Conservation (phyloP, 1,139 yeast genomes). For the Casaregolazyma lundiana region DNA sequence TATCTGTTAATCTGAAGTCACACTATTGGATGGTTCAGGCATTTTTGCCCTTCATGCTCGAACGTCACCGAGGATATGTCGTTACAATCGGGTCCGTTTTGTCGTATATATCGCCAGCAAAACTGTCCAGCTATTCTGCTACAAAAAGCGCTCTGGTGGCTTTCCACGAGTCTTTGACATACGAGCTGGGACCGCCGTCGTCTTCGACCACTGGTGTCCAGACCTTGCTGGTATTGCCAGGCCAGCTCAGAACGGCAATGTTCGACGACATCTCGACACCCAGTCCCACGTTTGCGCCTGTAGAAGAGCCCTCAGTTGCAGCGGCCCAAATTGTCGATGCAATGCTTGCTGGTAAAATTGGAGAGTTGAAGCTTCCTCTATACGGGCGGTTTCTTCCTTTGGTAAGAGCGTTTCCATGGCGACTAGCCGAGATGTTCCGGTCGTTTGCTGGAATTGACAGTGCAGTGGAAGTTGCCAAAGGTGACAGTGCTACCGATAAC, state of each 20-base stretch:
- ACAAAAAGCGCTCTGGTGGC: constrained; percentile 83
- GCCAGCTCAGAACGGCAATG: constrained; percentile 73
- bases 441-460: constrained; percentile 59
- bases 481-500: constrained; percentile 1
- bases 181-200: constrained; percentile 48
- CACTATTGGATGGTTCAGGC: constrained; percentile 65
- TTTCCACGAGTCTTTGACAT: constrained; percentile 73
- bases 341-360: constrained; percentile 56
- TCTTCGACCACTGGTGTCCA: constrained; percentile 45
- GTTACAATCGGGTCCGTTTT: constrained; percentile 78
- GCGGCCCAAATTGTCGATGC: constrained; percentile 57
- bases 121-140: constrained; percentile 80
- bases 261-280: constrained; percentile 72
- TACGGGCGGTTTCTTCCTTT: constrained; percentile 72
- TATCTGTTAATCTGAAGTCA: constrained; percentile 64
- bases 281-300: constrained; percentile 71
- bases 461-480: constrained; percentile 15
- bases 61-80: constrained; percentile 62
- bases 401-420: constrained; percentile 71
- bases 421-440: constrained; percentile 52
- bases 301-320: constrained; percentile 60
- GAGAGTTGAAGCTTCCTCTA: constrained; percentile 67
- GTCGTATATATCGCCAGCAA: constrained; percentile 81
- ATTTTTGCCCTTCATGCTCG: constrained; percentile 69
- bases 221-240: constrained; percentile 78